Base-by-base conservation (phyloP, 352 stramenopile species). In the Achlya hypogyna region DNA sequence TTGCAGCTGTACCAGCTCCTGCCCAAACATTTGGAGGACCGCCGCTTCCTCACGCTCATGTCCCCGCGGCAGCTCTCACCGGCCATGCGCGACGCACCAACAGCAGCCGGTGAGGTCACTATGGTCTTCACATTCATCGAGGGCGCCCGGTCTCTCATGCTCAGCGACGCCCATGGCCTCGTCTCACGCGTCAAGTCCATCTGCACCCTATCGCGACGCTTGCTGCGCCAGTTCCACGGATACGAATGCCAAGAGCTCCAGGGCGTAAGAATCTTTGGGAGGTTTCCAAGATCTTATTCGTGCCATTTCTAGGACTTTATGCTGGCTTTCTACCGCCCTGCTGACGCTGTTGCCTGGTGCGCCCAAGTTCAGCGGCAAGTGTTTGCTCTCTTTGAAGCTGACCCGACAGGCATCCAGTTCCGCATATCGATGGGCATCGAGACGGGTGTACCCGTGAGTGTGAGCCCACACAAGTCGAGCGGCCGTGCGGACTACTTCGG, bases 101-200 rank as follows among this genome's bases (percentile, higher is more conserved):
- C 84, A 0, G 86, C 86, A 2, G 78, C 87, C 16, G 86, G 86
- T 16, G 79, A 82, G 14, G 78, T 95, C 23, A 93, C 84, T 6
- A 93, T 95, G 84, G 86, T 95, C 25, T 95, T 95, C 51, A 95
- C 86, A 18, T 95, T 93, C 62, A 93, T 95, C 32, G 86, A 95
- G 81, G 84, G 84, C 20, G 84, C 84, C 45, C 80, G 84, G 1
- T 83, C 84, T 9, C 77, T 95, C 12, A 84, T 95, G 69, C 82
- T 86, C 6, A 88, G 75, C 58, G 82, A 95, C 62, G 86, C 86
- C 0, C 83, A 95, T 71, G 80, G 90, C 43, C 78, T 95, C 28
- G 84, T 86, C 14, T 84, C 91, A 53, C 82, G 86, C 0, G 90
- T 95, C 54, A 95, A 95, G 72, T 86, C 73, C 20, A 75, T 94